Evolutionary conservation across 345 rosid genomes (phyloP).

Genomic region (Leavenworthia alabamica): DNA sequence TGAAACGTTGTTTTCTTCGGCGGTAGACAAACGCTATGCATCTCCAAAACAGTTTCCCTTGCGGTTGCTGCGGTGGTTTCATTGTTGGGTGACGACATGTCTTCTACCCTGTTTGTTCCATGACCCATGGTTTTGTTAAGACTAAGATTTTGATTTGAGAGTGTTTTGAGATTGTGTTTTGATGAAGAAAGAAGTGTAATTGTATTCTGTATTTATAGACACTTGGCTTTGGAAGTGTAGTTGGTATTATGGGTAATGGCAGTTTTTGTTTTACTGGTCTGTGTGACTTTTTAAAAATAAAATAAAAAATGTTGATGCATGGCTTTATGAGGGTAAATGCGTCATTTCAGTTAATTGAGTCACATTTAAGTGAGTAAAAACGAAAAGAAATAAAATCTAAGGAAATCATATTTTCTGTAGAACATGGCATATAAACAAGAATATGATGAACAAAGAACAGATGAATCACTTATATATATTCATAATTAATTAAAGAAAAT

Average conservation of each 20-base stretch:
- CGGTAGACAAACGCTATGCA: conserved; percentile 72
- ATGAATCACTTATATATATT: background rate
- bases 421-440: conserved; percentile 14
- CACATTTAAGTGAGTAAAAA: too few species aligned
- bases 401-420: conserved; percentile 14
- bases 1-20: conserved; percentile 55
- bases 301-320: too few species aligned
- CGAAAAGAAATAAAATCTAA: background rate
- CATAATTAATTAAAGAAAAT: too few species aligned
- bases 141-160: too few species aligned
- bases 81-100: conserved; percentile 31
- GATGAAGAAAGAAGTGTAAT: conserved; percentile 12
- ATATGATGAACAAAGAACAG: background rate
- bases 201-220: conserved; percentile 27
- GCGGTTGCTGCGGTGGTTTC: conserved; percentile 15
- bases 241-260: conserved; percentile 27
- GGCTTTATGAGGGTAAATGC: conserved; percentile 29
- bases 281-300: too few species aligned
- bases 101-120: conserved; percentile 32
- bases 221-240: conserved; percentile 12
- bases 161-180: too few species aligned
- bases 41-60: conserved; percentile 32
- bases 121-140: too few species aligned
- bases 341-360: background rate
- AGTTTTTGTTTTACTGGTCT: conserved; percentile 16